Base-by-base conservation (phyloP, 352 stramenopile species). In the Phytophthora fragariaefolia region DNA sequence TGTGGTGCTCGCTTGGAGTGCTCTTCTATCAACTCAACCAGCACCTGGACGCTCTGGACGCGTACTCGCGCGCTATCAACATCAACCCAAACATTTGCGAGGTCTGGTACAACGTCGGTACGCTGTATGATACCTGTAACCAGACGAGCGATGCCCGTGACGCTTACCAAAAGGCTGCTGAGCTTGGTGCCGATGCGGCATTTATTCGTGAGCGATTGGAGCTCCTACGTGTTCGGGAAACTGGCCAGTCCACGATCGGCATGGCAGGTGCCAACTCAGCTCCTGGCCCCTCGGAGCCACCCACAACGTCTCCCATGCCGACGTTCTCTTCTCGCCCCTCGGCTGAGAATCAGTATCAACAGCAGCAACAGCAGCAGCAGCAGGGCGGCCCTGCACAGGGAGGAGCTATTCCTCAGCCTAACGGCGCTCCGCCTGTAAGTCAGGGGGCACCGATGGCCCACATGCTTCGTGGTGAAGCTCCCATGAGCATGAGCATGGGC, bases 51-150 rank as follows among this genome's bases (percentile, higher is more conserved):
- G 90, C 90, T 1, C 72, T 97, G 30, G 90, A 96, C 71, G 89
- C 89, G 57, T 96, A 96, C 61, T 94, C 87, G 43, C 85, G 88
- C 26, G 90, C 90, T 43, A 95, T 97, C 76, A 96, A 96, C 70
- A 93, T 96, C 76, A 94, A 97, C 71, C 86, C 90, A 30, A 95
- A 95, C 75, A 94, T 97, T 83, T 95, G 87, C 42, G 90, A 97
- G 60, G 87, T 96, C 49, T 97, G 90, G 90, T 97, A 97, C 76
- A 97, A 97, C 66, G 88, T 97, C 6, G 90, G 90, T 47, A 96
- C 90, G 32, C 73, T 97, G 17, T 97, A 97, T 70, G 90, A 97
- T 71, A 95, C 87, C 36, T 97, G 90, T 71, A 96, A 97, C 72
- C 89, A 97, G 76, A 95, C 89, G 0, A 96, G 85, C 51, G 89